These are phyloP conservation scores for Penicillium capsulatum DNA, from an alignment of 2,329 filamentous ascomycete species.

Conservation along the genomic window DNA sequence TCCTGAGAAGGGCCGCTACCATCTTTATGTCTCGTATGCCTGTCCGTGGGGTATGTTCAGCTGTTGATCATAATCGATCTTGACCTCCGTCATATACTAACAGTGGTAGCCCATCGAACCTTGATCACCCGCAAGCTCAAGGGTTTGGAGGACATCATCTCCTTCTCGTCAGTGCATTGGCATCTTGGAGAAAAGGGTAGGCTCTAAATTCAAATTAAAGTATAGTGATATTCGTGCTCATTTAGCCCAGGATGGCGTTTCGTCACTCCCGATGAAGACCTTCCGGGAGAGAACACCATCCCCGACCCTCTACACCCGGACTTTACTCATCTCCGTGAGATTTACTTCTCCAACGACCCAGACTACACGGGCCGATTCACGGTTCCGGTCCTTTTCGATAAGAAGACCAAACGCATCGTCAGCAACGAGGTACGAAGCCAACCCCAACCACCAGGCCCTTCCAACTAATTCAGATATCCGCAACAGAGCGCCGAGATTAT, in stretches of 20 bases:
- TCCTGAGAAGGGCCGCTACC: conserved; percentile 83
- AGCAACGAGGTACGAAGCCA: conserved; percentile 68
- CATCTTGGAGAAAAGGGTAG: conserved; percentile 66
- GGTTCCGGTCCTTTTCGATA: conserved; percentile 76
- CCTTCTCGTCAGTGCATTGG: conserved; percentile 84
- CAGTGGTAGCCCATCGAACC: conserved; percentile 65
- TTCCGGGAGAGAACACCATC: conserved; percentile 53
- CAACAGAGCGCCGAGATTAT: conserved; percentile 71
- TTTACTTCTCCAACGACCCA: conserved; percentile 73
- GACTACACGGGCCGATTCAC: conserved; percentile 77
- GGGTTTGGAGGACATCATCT: conserved; percentile 80
- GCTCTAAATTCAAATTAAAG: conserved; percentile 18
- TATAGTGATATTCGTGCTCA: neutral
- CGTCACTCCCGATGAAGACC: conserved; percentile 58
- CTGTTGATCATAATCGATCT: neutral
- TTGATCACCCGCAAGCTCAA: conserved; percentile 87
- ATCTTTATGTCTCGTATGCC: conserved; percentile 90
- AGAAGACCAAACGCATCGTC: conserved; percentile 68
- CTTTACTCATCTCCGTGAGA: conserved; percentile 68
- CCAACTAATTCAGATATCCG: conserved; percentile 3
- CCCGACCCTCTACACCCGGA: conserved; percentile 59
- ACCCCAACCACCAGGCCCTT: neutral
- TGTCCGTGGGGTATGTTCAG: conserved; percentile 69
- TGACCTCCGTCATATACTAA: neutral
- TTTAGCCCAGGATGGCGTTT: conserved; percentile 71